Conservation (phyloP, 495 filamentous ascomycete genomes). For the Jackrogersella minutella region DNA sequence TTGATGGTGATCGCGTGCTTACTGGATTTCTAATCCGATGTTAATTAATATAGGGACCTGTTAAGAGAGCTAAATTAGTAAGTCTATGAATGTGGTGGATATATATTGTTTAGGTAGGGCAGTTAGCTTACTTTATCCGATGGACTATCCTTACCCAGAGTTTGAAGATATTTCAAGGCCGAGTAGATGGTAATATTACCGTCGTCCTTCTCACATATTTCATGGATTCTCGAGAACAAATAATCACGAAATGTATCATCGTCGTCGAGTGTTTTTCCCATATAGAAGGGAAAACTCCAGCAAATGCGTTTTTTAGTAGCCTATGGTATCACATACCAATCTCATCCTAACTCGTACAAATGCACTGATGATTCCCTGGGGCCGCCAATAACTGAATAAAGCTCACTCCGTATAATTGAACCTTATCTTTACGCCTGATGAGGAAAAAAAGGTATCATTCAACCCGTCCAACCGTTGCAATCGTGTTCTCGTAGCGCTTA, state of each 20-base stretch:
- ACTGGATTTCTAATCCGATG: constrained; percentile 13
- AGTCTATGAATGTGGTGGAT: background rate
- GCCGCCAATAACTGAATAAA: constrained; percentile 7
- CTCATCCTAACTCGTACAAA: constrained; percentile 34
- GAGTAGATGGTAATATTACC: background rate
- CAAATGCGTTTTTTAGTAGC: constrained; percentile 17
- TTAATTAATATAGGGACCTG: background rate
- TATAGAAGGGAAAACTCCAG: background rate
- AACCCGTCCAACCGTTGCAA: constrained; percentile 34
- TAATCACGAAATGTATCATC: background rate
- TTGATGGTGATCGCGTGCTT: constrained; percentile 35
- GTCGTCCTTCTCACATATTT: background rate
- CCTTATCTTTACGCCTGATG: constrained; percentile 29
- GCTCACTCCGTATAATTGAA: constrained; percentile 24
- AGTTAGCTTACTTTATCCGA: background rate
- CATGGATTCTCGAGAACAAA: too few relatives aligned
- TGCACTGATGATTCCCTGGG: constrained; percentile 14
- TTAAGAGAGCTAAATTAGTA: background rate
- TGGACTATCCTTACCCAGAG: background rate
- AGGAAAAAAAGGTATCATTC: constrained; percentile 39
- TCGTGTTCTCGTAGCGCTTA: constrained; percentile 39
- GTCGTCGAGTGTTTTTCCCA: background rate
- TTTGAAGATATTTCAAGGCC: background rate
- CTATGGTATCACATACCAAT: constrained; percentile 32
- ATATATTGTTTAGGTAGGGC: background rate